Percentiles rank a stretch among this genome's conserved stretches.
phyloP scores from a whole-genome alignment of 352 stramenopile species.

The Globisporangium irregulare region DNA sequence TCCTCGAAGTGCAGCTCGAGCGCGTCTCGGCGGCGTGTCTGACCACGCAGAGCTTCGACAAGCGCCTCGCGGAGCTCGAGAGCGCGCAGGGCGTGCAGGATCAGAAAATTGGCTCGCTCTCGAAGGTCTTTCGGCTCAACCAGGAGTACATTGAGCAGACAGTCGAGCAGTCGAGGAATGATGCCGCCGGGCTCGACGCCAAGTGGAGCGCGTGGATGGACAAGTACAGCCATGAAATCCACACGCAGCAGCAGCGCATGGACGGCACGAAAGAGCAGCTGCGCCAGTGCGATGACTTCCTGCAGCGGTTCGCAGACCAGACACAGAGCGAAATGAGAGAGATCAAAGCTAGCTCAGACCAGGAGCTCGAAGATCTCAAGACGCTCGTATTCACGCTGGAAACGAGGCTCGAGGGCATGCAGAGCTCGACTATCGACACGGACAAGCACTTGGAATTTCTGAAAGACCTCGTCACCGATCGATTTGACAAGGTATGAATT shows the following conservation, averaged over 20 bases:
- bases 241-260: constrained; percentile 33
- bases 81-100: constrained; percentile 37
- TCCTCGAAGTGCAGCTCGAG: constrained; percentile 86
- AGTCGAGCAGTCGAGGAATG: constrained; percentile 30
- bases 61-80: constrained; percentile 54
- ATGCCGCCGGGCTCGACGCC: constrained; percentile 32
- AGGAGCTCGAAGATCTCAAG: constrained; percentile 51
- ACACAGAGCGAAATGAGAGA: constrained; percentile 26
- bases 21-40: constrained; percentile 81
- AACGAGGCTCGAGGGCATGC: constrained; percentile 39
- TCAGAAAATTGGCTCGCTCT: constrained; percentile 60
- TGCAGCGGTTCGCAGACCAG: constrained; percentile 33
- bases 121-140: constrained; percentile 66
- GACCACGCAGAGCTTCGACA: constrained; percentile 65
- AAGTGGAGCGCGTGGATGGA: constrained; percentile 64
- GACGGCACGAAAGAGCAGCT: constrained; percentile 38
- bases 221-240: constrained; percentile 50
- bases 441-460: constrained; percentile 42
- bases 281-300: constrained; percentile 36
- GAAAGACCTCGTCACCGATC: constrained; percentile 35
- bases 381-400: constrained; percentile 44
- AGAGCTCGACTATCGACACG: constrained; percentile 27
- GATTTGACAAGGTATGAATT: constrained; percentile 39
- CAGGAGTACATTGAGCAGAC: constrained; percentile 72
- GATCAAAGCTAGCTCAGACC: constrained; percentile 21